phyloP scores from a whole-genome alignment of 257 asterid species.

The Nicotiana attenuata region DNA sequence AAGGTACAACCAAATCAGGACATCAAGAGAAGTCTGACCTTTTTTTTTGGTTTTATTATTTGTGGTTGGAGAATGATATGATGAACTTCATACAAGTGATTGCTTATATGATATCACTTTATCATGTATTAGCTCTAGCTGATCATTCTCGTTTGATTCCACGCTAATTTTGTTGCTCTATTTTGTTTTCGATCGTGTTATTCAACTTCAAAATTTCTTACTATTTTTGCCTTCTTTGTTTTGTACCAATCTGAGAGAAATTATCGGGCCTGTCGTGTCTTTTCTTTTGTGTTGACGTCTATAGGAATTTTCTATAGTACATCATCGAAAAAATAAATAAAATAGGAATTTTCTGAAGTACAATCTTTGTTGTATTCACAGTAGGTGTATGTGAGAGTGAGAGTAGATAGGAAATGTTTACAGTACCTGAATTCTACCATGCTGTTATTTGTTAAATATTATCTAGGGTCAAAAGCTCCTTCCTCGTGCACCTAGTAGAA shows the following conservation, averaged over 20 bases:
- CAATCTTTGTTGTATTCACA: too few species aligned
- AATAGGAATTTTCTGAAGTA: background rate
- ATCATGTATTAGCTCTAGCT: conserved; percentile 75
- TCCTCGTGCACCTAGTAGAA: too few species aligned
- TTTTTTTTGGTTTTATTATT: background rate
- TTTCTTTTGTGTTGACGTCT: background rate
- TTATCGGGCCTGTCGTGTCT: background rate
- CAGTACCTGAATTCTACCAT: background rate
- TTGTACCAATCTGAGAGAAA: background rate
- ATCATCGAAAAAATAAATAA: too few species aligned
- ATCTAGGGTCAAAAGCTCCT: too few species aligned
- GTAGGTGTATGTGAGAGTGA: background rate
- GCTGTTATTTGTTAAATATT: too few species aligned
- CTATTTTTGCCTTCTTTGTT: background rate
- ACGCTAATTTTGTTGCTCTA: background rate
- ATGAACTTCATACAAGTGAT: conserved; percentile 26
- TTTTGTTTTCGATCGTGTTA: too few species aligned
- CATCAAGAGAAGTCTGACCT: too few species aligned
- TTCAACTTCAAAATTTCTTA: background rate
- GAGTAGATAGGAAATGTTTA: background rate
- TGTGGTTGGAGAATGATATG: conserved; percentile 22
- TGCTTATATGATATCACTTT: conserved; percentile 44
- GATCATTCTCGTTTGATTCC: conserved; percentile 31
- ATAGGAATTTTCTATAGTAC: background rate
- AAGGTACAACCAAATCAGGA: too few species aligned